phyloP scores from a whole-genome alignment of 2,329 filamentous ascomycete species.

The Colletotrichum orchidophilum region DNA sequence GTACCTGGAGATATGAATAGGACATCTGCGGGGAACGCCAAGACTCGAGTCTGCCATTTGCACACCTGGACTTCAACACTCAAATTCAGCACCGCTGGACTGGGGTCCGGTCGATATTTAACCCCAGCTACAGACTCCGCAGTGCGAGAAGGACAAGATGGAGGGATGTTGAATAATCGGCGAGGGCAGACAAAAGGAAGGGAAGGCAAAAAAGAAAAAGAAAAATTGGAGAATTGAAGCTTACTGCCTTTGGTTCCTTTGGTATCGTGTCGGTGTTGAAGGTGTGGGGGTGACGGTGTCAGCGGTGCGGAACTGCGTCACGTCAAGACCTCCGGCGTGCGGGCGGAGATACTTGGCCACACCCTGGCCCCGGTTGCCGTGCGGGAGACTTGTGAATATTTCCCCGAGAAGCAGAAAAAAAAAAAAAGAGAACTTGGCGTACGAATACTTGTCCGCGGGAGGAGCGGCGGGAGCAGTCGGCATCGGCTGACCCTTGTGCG shows the following conservation, averaged over 20 bases:
- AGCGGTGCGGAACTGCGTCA: constrained; percentile 20
- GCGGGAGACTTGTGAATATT: neutral
- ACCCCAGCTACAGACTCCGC: neutral
- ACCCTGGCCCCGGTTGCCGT: neutral
- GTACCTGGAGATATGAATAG: constrained; percentile 2
- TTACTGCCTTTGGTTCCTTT: constrained; percentile 31
- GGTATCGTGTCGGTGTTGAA: constrained; percentile 4
- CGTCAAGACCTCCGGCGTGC: constrained; percentile 27
- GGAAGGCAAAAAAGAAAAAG: neutral
- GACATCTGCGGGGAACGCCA: constrained; percentile 18
- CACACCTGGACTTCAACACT: constrained; percentile 3
- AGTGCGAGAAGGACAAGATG: neutral
- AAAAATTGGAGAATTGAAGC: constrained; percentile 26
- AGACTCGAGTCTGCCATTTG: constrained; percentile 18
- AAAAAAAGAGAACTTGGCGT: too few species aligned
- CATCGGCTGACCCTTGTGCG: neutral
- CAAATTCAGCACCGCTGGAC: neutral
- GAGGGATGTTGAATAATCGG: neutral
- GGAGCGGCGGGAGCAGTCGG: neutral
- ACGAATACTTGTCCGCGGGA: neutral
- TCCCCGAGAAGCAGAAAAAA: neutral
- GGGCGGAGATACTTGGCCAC: constrained; percentile 15
- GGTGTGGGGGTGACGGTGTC: constrained; percentile 5
- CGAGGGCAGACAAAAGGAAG: neutral
- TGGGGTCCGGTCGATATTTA: neutral